Evolutionary conservation across 768 basidiomycete genomes (phyloP).

Genomic region (Lactifluus pinguis): DNA sequence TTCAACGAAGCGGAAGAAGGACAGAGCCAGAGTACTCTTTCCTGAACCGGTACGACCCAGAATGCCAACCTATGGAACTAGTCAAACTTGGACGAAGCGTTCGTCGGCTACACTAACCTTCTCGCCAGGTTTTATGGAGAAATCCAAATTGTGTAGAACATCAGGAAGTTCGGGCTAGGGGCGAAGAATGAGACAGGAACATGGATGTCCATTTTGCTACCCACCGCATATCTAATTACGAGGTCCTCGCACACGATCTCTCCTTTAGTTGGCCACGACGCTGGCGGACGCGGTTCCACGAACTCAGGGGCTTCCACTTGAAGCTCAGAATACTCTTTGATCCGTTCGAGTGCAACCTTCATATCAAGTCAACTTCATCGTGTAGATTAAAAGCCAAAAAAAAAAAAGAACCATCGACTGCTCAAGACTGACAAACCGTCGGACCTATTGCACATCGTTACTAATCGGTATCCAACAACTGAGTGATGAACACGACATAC

Average conservation of each 20-base stretch:
- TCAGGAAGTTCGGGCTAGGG: slow-evolving; percentile 74
- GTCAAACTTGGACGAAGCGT: not conserved
- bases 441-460: slow-evolving; percentile 33
- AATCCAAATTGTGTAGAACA: slow-evolving; percentile 73
- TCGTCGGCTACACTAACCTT: slow-evolving; percentile 43
- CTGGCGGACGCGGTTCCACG: slow-evolving; percentile 73
- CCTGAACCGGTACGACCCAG: slow-evolving; percentile 59
- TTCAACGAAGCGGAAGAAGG: slow-evolving; percentile 89
- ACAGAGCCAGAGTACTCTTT: slow-evolving; percentile 74
- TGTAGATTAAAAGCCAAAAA: not conserved
- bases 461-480: not conserved
- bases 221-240: slow-evolving; percentile 68
- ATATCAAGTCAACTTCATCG: not conserved
- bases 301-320: slow-evolving; percentile 73
- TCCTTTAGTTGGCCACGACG: slow-evolving; percentile 70
- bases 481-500: not conserved
- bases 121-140: slow-evolving; percentile 63
- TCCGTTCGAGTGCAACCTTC: slow-evolving; percentile 76
- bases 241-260: slow-evolving; percentile 64
- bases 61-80: slow-evolving; percentile 46
- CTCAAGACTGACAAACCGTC: slow-evolving; percentile 80
- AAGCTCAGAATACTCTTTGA: slow-evolving; percentile 86
- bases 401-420: slow-evolving; percentile 69
- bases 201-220: slow-evolving; percentile 23
- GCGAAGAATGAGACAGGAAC: slow-evolving; percentile 6